Conservation (phyloP, 805 yeast species). For the Saccharomycodes ludwigii region DNA sequence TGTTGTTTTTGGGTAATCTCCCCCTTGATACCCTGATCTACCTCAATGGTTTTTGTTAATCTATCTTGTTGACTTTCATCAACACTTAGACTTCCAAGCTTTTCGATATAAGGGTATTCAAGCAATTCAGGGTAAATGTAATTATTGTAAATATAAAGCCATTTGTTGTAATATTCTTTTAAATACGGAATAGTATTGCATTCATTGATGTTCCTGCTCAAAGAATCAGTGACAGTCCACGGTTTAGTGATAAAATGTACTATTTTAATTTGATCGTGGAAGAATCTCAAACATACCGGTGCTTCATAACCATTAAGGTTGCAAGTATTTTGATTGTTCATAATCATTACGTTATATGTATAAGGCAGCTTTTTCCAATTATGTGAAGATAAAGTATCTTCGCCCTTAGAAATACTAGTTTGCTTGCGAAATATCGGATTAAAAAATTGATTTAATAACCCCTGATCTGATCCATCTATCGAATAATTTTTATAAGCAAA, state of each 20-base stretch:
- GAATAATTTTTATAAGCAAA: conserved; percentile 22
- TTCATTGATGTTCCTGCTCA: too few species aligned
- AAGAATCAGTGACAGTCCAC: conserved; percentile 24
- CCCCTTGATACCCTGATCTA: too few species aligned
- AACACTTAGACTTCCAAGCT: too few species aligned
- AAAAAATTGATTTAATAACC: conserved; percentile 69
- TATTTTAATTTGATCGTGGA: conserved; percentile 30
- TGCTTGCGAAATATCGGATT: conserved; percentile 15
- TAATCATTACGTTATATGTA: conserved; percentile 63
- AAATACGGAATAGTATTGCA: too few species aligned
- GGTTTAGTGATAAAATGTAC: conserved; percentile 59
- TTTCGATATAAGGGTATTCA: too few species aligned
- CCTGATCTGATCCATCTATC: conserved; percentile 92
- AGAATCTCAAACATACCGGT: conserved; percentile 36
- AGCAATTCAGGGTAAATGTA: too few species aligned
- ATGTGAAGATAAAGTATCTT: conserved; percentile 3
- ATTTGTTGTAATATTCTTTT: too few species aligned
- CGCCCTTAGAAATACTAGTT: conserved; percentile 2
- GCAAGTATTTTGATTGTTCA: too few species aligned
- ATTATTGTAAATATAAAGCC: too few species aligned
- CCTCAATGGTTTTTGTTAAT: too few species aligned
- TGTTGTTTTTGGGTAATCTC: too few species aligned
- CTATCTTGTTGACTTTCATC: too few species aligned
- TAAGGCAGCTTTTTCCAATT: conserved; percentile 70
- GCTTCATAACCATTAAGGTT: neutral